Conservation (phyloP, 2,329 filamentous ascomycete species). For the Curvularia sp. region DNA sequence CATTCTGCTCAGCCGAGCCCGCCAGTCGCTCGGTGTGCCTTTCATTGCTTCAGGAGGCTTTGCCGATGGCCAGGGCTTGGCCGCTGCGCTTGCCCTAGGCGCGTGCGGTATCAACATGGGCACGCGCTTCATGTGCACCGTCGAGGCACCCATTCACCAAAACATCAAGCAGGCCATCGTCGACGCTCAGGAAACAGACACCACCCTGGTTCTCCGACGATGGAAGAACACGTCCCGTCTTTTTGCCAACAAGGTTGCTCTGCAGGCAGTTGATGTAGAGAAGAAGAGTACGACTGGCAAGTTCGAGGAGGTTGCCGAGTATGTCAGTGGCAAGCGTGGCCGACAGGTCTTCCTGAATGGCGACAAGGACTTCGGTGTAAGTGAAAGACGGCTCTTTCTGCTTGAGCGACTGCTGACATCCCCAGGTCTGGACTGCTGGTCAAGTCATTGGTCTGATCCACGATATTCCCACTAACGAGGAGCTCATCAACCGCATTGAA, state of each 20-base stretch:
- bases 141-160: conserved; percentile 88
- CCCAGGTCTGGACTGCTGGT: conserved; percentile 93
- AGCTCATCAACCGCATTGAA: conserved; percentile 56
- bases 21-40: conserved; percentile 82
- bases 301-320: conserved; percentile 85
- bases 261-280: conserved; percentile 83
- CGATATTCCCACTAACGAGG: conserved; percentile 58
- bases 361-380: conserved; percentile 79
- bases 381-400: conserved; percentile 9
- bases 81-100: conserved; percentile 86
- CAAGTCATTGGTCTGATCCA: conserved; percentile 78
- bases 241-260: conserved; percentile 88
- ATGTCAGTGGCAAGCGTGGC: conserved; percentile 88
- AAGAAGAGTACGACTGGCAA: conserved; percentile 81
- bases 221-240: conserved; percentile 93
- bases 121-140: conserved; percentile 94
- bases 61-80: conserved; percentile 90
- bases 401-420: conserved; percentile 13
- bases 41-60: conserved; percentile 98
- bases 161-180: conserved; percentile 97
- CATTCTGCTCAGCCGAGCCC: conserved; percentile 82
- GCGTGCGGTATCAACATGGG: conserved; percentile 99
- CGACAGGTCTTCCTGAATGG: conserved; percentile 91
- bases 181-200: conserved; percentile 86
- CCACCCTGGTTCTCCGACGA: conserved; percentile 81